phyloP scores from a whole-genome alignment of 1,284 basidiomycete genomes.

The Malassezia obtusa region DNA sequence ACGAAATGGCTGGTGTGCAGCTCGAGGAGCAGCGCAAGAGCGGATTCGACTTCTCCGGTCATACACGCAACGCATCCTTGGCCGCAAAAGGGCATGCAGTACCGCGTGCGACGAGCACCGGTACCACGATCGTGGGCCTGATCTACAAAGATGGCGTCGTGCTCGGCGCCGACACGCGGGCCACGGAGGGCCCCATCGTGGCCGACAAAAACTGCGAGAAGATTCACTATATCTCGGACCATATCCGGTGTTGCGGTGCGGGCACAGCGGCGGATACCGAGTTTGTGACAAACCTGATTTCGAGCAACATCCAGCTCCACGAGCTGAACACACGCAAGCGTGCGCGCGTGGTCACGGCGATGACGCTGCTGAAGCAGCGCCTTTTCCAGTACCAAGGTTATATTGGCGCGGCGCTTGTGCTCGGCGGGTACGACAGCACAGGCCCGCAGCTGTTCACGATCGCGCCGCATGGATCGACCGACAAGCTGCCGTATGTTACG shows the following conservation, averaged over 20 bases:
- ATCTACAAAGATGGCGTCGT: conserved; percentile 83
- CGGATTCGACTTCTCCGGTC: conserved; percentile 67
- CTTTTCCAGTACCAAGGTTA: conserved; percentile 84
- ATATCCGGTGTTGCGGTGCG: conserved; percentile 92
- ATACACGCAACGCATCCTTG: conserved; percentile 68
- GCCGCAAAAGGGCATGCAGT: conserved; percentile 58
- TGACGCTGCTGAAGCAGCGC: conserved; percentile 93
- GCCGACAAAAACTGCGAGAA: conserved; percentile 99
- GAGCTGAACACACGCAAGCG: conserved; percentile 40
- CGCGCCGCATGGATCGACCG: conserved; percentile 91
- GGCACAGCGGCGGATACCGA: conserved; percentile 97
- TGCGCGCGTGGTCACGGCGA: conserved; percentile 80
- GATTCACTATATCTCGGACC: conserved; percentile 68
- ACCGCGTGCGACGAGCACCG: conserved; percentile 58
- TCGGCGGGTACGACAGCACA: conserved; percentile 88
- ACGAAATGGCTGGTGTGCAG: conserved; percentile 9
- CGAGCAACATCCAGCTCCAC: conserved; percentile 45
- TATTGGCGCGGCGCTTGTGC: conserved; percentile 85
- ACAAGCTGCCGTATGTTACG: conserved; percentile 96
- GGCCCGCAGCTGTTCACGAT: conserved; percentile 94
- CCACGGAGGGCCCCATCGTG: conserved; percentile 87
- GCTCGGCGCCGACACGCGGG: conserved; percentile 90
- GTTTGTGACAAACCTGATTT: conserved; percentile 55
- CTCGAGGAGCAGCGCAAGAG: conserved; percentile 8
- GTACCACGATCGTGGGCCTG: conserved; percentile 90